Evolutionary conservation across 2,329 filamentous ascomycete species (phyloP).

Genomic region (Helotiales sp.): DNA sequence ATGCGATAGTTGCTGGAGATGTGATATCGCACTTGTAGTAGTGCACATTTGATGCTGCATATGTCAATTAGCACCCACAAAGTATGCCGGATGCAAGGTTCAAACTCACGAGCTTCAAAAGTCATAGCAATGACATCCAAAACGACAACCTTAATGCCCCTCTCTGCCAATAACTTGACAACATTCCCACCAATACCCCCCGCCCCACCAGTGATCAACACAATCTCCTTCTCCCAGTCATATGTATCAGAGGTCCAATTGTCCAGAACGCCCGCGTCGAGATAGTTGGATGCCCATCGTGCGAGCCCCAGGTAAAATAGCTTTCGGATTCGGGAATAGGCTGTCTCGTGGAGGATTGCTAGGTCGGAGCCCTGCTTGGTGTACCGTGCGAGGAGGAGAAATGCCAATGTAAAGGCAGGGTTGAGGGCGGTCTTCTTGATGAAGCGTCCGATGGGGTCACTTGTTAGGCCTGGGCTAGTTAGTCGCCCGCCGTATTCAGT

Average conservation of each 20-base stretch:
- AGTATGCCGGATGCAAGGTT: not conserved
- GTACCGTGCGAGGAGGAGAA: constrained; percentile 66
- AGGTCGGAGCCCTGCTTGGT: constrained; percentile 65
- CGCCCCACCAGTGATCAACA: constrained; percentile 76
- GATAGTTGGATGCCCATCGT: constrained; percentile 53
- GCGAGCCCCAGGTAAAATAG: constrained; percentile 59
- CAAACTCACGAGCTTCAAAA: constrained; percentile 48
- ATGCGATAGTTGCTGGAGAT: constrained; percentile 57
- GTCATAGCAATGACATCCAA: constrained; percentile 63
- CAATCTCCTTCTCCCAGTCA: constrained; percentile 71
- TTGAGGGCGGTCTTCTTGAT: constrained; percentile 67
- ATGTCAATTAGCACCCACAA: not conserved
- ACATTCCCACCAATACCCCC: constrained; percentile 73
- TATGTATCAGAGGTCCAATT: constrained; percentile 60
- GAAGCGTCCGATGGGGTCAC: constrained; percentile 62
- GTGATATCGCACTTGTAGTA: constrained; percentile 75
- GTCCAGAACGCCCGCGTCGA: constrained; percentile 55
- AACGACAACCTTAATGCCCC: constrained; percentile 70
- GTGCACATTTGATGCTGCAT: constrained; percentile 59
- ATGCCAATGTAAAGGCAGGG: constrained; percentile 65
- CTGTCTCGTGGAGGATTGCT: constrained; percentile 55
- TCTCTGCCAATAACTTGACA: constrained; percentile 67
- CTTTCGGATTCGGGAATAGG: constrained; percentile 57
- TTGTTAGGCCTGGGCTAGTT: constrained; percentile 54
- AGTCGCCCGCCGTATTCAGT: no score